These are phyloP conservation scores for Cokeromyces recurvatus DNA, from an alignment of 371 early-diverging fungal species.

Conservation along the genomic window DNA sequence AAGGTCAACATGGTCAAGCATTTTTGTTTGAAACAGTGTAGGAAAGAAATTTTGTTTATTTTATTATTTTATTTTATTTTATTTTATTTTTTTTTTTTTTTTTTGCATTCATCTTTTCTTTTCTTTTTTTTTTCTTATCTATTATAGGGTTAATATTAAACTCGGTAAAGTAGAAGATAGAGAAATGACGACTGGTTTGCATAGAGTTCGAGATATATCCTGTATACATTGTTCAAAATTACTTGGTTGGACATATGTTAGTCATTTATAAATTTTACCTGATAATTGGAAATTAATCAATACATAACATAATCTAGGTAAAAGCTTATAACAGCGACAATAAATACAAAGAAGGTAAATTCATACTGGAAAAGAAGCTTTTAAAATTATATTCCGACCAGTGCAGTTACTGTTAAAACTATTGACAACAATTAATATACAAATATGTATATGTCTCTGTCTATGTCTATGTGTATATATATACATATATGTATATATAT, in stretches of 20 bases:
- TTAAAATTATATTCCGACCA: no score
- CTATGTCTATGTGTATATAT: no score
- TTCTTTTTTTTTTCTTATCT: background rate
- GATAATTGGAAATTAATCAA: no score
- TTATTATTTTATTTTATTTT: background rate
- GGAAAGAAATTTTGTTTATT: background rate
- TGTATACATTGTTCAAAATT: slow-evolving; percentile 57
- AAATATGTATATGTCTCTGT: no score
- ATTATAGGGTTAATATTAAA: slow-evolving; percentile 56
- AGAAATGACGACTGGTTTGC: slow-evolving; percentile 69
- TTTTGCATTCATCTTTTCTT: background rate
- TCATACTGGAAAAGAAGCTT: slow-evolving; percentile 51
- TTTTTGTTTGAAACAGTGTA: slow-evolving; percentile 62
- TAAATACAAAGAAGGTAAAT: slow-evolving; percentile 75
- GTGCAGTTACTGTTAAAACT: background rate
- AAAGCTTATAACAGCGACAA: slow-evolving; percentile 60
- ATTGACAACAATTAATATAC: no score
- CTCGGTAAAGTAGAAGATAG: slow-evolving; percentile 55
- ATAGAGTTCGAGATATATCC: slow-evolving; percentile 63
- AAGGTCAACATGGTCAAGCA: slow-evolving; percentile 63
- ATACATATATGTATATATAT: no score
- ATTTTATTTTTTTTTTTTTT: background rate
- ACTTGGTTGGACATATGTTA: slow-evolving; percentile 75
- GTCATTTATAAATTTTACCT: slow-evolving; percentile 5
- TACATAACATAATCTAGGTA: slow-evolving; percentile 19